A percentile compares a stretch with the other conserved stretches of the same genome.
Evolutionary conservation across 345 rosid species (phyloP).

Genomic region (Geranium brycei): DNA sequence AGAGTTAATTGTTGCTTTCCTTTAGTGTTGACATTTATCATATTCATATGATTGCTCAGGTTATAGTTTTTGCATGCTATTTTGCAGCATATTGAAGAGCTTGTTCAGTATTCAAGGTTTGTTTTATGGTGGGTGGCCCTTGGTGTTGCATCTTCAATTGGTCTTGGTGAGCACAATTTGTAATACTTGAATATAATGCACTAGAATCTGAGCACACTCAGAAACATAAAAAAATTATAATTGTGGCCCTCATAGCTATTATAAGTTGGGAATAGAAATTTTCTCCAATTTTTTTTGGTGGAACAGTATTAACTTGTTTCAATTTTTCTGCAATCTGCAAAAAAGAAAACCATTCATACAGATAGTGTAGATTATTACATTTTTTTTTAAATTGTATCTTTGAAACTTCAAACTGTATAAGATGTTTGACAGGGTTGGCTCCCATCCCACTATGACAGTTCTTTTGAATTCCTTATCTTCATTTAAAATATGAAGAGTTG

Average conservation of each 20-base stretch:
- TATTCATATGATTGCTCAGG: no score
- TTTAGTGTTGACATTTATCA: no score
- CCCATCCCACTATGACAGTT: no score
- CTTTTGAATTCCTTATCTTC: not conserved
- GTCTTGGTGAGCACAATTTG: slow-evolving; percentile 64
- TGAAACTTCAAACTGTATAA: not conserved
- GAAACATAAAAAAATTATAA: no score
- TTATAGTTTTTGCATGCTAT: slow-evolving; percentile 3
- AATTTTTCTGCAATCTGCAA: no score
- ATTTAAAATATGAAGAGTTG: no score
- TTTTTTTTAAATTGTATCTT: not conserved
- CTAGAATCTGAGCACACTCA: not conserved
- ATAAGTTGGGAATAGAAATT: no score
- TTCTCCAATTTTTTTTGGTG: no score
- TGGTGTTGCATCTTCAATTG: slow-evolving; percentile 98
- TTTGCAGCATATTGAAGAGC: slow-evolving; percentile 73
- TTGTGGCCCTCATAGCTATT: not conserved
- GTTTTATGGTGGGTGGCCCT: slow-evolving; percentile 93
- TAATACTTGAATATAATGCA: not conserved
- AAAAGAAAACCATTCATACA: not conserved
- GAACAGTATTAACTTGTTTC: not conserved
- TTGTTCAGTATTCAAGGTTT: slow-evolving; percentile 45
- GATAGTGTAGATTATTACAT: not conserved
- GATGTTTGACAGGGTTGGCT: not conserved
- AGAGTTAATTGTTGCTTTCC: no score